Evolutionary conservation across 2,329 filamentous ascomycete genomes (phyloP).

Genomic region (Talaromyces sp.): DNA sequence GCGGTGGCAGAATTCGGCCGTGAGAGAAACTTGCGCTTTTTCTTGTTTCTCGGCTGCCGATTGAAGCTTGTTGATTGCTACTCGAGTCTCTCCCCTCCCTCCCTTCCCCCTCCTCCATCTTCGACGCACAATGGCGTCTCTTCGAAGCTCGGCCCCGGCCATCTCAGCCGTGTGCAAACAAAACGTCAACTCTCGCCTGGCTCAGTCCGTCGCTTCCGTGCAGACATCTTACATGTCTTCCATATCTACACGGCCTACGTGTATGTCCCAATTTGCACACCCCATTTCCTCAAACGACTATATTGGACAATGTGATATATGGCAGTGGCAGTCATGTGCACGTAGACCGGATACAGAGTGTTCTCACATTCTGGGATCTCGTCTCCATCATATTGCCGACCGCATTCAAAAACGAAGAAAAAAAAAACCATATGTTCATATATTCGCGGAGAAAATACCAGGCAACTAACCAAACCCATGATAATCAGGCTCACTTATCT

Average conservation of each 20-base stretch:
- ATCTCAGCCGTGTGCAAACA: conserved; percentile 40
- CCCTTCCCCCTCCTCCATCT: conserved; percentile 4
- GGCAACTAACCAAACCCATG: not conserved
- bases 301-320: not conserved
- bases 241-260: conserved; percentile 30
- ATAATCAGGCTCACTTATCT: conserved; percentile 14
- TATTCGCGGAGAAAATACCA: not conserved
- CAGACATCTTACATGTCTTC: conserved; percentile 34
- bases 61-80: conserved; percentile 1
- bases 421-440: not conserved
- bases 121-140: conserved; percentile 33
- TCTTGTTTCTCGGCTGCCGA: conserved; percentile 2
- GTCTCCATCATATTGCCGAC: not conserved
- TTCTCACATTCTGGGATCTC: not conserved
- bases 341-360: not conserved
- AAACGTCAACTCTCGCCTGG: conserved; percentile 32
- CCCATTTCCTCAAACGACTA: not conserved
- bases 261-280: conserved; percentile 29
- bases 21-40: conserved; percentile 26
- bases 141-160: conserved; percentile 34
- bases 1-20: conserved; percentile 28
- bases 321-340: not conserved
- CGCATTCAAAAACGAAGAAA: not conserved
- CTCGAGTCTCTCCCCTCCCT: not conserved
- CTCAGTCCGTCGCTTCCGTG: conserved; percentile 32